These are phyloP conservation scores for Trametes pubescens DNA, from an alignment of 1,284 basidiomycete genomes.

Conservation along the genomic window DNA sequence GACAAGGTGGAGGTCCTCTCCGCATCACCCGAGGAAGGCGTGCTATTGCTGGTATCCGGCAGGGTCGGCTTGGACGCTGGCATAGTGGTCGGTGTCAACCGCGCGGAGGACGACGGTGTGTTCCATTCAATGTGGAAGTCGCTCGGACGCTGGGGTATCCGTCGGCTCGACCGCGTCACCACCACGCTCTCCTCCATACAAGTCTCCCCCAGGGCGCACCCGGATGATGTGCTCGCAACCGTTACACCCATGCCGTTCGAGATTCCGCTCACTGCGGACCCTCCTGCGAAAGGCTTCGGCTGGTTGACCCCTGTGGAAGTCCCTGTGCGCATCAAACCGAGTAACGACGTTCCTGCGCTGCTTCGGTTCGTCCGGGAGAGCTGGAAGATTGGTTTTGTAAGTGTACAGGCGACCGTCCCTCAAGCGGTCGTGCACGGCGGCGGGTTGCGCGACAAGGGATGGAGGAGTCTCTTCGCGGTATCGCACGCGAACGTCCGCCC, in stretches of 20 bases:
- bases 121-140: conserved; percentile 62
- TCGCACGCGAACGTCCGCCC: conserved; percentile 55
- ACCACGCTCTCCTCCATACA: conserved; percentile 58
- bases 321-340: conserved; percentile 61
- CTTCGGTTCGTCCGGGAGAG: conserved; percentile 61
- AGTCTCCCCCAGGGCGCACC: conserved; percentile 53
- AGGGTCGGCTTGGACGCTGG: conserved; percentile 73
- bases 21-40: conserved; percentile 60
- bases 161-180: conserved; percentile 61
- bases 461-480: conserved; percentile 57
- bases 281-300: conserved; percentile 54
- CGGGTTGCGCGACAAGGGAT: conserved; percentile 48
- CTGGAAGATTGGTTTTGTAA: conserved; percentile 63
- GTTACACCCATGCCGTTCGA: conserved; percentile 57
- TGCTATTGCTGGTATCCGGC: conserved; percentile 67
- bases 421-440: conserved; percentile 63
- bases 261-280: conserved; percentile 64
- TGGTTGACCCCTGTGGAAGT: conserved; percentile 68
- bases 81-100: conserved; percentile 61
- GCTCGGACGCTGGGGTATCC: conserved; percentile 71
- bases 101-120: conserved; percentile 50
- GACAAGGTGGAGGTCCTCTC: conserved; percentile 67
- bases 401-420: conserved; percentile 52
- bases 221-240: conserved; percentile 52
- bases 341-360: conserved; percentile 57